phyloP scores from a whole-genome alignment of 257 asterid species.

The Echium plantagineum region DNA sequence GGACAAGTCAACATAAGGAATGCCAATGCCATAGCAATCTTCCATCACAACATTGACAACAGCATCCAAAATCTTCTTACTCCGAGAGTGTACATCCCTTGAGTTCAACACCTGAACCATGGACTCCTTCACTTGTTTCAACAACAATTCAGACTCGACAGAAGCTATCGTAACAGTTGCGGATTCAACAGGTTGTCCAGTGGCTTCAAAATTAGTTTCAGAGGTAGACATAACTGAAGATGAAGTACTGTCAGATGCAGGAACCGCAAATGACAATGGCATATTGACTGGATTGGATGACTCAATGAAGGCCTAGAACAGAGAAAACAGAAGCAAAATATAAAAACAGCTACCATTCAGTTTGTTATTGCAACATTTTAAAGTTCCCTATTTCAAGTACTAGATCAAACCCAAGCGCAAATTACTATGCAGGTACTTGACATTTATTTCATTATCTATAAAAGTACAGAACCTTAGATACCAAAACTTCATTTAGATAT shows the following conservation, averaged over 20 bases:
- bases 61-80: constrained; percentile 47
- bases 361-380: too few species aligned
- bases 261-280: constrained; percentile 16
- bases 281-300: constrained; percentile 17
- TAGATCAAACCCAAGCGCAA: too few species aligned
- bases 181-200: constrained; percentile 9
- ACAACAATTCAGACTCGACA: constrained; percentile 33
- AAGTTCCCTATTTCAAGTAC: too few species aligned
- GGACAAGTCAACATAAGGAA: constrained; percentile 30
- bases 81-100: constrained; percentile 21
- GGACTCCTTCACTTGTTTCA: constrained; percentile 43
- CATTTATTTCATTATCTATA: too few species aligned
- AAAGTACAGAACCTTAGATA: background rate
- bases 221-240: constrained; percentile 19
- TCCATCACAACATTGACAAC: constrained; percentile 24
- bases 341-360: background rate
- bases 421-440: too few species aligned
- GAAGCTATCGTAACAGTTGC: constrained; percentile 11
- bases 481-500: background rate
- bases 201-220: constrained; percentile 6
- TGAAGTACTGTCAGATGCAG: constrained; percentile 28
- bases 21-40: constrained; percentile 28
- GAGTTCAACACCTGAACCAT: constrained; percentile 31
- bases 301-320: constrained; percentile 25
- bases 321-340: background rate